Percentiles rank a stretch among this genome's conserved stretches.
These are phyloP conservation scores for Aureobasidium sp. DNA, from an alignment of 2,329 filamentous ascomycete species.

Conservation along the genomic window DNA sequence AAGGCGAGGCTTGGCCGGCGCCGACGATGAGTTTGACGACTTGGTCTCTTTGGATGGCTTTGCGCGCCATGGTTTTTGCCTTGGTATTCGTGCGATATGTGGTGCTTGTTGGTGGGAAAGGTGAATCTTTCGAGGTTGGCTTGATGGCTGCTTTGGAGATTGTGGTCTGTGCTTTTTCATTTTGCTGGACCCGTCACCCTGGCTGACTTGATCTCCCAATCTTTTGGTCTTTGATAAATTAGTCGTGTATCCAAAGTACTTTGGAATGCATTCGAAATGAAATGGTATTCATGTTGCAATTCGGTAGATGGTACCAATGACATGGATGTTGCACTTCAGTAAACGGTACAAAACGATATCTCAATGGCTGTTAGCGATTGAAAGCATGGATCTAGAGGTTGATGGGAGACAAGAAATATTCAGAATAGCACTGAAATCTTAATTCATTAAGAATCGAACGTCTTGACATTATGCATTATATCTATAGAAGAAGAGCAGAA, in stretches of 20 bases:
- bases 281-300: no score
- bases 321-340: no score
- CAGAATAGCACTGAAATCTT: neutral
- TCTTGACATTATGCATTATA: constrained; percentile 15
- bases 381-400: no score
- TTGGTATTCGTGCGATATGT: neutral
- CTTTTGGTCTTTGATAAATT: no score
- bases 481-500: neutral
- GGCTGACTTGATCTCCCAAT: no score
- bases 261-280: no score
- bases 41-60: constrained; percentile 53
- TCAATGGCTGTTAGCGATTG: no score
- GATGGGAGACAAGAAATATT: no score
- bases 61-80: constrained; percentile 42
- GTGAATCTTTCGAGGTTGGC: neutral
- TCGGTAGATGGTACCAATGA: no score
- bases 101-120: neutral
- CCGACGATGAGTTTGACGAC: constrained; percentile 97
- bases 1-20: constrained; percentile 88
- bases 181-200: neutral
- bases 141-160: neutral
- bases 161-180: neutral
- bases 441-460: neutral
- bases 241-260: no score
- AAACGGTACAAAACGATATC: no score